These are phyloP conservation scores for Apiotrichum siamense DNA, from an alignment of 1,284 basidiomycete genomes.

Conservation along the genomic window DNA sequence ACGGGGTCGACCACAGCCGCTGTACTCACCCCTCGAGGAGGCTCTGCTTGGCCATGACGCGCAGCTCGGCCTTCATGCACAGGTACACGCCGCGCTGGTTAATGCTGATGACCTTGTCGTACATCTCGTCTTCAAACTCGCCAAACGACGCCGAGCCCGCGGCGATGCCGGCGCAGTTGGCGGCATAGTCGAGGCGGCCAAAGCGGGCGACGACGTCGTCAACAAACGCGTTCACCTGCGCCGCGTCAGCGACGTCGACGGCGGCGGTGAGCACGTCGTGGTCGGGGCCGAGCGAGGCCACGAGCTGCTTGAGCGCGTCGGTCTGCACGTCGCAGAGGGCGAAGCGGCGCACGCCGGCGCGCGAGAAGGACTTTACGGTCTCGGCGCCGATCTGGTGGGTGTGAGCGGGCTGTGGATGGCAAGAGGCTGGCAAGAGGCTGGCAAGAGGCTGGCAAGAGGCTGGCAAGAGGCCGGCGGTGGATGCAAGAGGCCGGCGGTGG, in stretches of 20 bases:
- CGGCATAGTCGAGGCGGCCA: conserved; percentile 34
- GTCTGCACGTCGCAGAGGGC: conserved; percentile 2
- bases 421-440: too few relatives aligned
- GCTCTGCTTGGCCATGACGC: conserved; percentile 14
- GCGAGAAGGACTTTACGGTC: conserved; percentile 5
- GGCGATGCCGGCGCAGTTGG: conserved; percentile 31
- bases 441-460: too few relatives aligned
- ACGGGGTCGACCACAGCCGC: not conserved
- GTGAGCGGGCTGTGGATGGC: too few relatives aligned
- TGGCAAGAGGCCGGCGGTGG: too few relatives aligned
- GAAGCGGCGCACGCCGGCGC: conserved; percentile 5
- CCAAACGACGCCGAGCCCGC: conserved; percentile 7
- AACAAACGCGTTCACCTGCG: conserved; percentile 9
- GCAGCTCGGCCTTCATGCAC: conserved; percentile 11
- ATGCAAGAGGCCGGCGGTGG: too few relatives aligned
- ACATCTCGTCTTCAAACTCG: conserved; percentile 16
- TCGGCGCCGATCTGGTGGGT: conserved; percentile 18
- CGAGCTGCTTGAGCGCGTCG: not conserved
- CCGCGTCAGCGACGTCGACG: conserved; percentile 15
- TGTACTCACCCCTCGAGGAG: not conserved
- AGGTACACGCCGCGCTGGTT: conserved; percentile 13
- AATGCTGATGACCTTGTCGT: conserved; percentile 22
- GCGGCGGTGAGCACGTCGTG: conserved; percentile 4
- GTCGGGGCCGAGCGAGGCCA: not conserved
- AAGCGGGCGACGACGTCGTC: conserved; percentile 7